These are phyloP conservation scores for Magnusiomyces sp. DNA, from an alignment of 1,139 yeast species.

Conservation along the genomic window DNA sequence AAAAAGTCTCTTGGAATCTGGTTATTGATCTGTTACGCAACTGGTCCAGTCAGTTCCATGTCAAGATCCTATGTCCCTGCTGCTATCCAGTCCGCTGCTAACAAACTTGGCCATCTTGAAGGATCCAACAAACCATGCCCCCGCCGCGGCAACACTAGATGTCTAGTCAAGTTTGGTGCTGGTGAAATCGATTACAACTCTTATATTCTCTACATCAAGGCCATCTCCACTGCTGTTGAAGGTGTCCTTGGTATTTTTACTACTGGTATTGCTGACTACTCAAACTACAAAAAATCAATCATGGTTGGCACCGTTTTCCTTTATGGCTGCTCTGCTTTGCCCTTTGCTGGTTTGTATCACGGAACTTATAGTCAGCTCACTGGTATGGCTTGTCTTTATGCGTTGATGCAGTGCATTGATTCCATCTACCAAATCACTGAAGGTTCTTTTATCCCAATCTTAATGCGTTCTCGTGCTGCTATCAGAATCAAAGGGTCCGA, in stretches of 20 bases:
- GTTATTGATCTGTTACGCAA: conserved; percentile 31
- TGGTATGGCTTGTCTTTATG: conserved; percentile 32
- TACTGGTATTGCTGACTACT: conserved; percentile 40
- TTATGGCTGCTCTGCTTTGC: conserved; percentile 36
- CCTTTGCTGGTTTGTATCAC: conserved; percentile 34
- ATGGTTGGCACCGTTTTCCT: conserved; percentile 31
- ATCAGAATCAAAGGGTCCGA: conserved; percentile 17
- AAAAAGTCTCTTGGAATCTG: conserved; percentile 24
- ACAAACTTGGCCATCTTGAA: conserved; percentile 29
- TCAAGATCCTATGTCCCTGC: conserved; percentile 40
- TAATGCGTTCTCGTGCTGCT: conserved; percentile 33
- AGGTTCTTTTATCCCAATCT: conserved; percentile 39
- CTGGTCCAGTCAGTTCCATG: conserved; percentile 43
- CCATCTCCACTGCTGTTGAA: conserved; percentile 37
- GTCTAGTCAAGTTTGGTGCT: conserved; percentile 35
- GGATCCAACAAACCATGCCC: conserved; percentile 27
- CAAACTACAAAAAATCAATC: conserved; percentile 35
- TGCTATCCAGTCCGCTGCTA: conserved; percentile 36
- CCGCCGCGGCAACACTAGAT: conserved; percentile 23
- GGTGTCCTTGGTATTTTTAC: conserved; percentile 35
- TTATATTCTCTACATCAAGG: conserved; percentile 33
- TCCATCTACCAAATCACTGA: conserved; percentile 37
- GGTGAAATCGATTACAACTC: conserved; percentile 36
- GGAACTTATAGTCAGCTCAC: conserved; percentile 26
- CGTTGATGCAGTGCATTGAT: conserved; percentile 30